Percentiles rank a stretch among this genome's conserved stretches.
Conservation (phyloP, 139 green algal species). For the Picochlorum sp. region DNA sequence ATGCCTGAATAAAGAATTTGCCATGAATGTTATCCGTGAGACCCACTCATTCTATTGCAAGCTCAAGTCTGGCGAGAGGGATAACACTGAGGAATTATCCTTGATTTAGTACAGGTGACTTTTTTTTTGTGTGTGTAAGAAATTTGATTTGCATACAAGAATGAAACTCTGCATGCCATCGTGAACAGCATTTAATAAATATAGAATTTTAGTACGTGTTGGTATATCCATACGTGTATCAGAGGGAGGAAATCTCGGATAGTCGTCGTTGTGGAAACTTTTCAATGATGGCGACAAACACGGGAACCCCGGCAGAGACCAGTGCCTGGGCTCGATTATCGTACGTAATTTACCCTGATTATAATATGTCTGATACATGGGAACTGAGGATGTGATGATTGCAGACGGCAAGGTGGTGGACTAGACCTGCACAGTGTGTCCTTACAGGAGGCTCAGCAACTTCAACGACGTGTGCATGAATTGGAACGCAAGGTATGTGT, state of each 20-base stretch:
- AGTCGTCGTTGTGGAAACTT: neutral
- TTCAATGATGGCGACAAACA: neutral
- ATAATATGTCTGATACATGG: neutral
- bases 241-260: no score
- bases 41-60: conserved; percentile 42
- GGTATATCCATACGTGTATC: no score
- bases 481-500: conserved; percentile 19
- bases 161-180: no score
- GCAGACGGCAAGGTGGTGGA: neutral
- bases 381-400: neutral
- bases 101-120: conserved; percentile 14
- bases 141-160: no score
- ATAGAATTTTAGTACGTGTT: no score
- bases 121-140: no score
- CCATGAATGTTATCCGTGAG: conserved; percentile 38
- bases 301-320: neutral
- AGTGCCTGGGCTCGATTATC: conserved; percentile 14
- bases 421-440: neutral
- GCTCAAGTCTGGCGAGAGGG: conserved; percentile 31
- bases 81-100: conserved; percentile 44
- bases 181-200: no score
- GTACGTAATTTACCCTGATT: neutral
- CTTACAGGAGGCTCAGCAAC: neutral
- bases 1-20: conserved; percentile 18
- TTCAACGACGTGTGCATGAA: neutral